Conservation (phyloP, 2,329 filamentous ascomycete genomes). For the Magnaporthiopsis poae region DNA sequence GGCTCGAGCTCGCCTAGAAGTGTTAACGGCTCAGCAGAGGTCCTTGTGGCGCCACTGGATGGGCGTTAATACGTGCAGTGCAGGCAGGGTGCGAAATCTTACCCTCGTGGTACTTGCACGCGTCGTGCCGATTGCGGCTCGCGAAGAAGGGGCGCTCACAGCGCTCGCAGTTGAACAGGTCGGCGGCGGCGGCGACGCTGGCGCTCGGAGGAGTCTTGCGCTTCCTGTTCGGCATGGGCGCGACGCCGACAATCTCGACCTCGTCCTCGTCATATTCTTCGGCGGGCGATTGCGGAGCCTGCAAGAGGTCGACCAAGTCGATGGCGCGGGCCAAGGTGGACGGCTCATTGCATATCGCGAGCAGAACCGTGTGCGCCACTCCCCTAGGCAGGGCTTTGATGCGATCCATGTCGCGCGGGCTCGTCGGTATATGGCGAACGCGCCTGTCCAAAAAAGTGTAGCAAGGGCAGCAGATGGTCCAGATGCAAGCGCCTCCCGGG, state of each 20-base stretch:
- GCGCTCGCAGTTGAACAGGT: not conserved
- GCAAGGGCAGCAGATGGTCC: not conserved
- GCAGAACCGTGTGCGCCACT: constrained; percentile 4
- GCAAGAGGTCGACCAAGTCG: not conserved
- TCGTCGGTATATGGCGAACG: not conserved
- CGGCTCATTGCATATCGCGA: constrained; percentile 5
- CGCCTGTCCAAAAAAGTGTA: not conserved
- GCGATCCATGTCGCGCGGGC: not conserved
- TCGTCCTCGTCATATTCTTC: not conserved
- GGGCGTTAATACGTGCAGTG: not conserved
- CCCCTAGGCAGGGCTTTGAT: constrained; percentile 2
- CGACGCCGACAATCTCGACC: not conserved
- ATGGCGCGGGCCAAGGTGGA: constrained; percentile 2
- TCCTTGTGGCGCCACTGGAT: not conserved
- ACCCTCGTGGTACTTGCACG: constrained; percentile 9
- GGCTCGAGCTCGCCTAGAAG: constrained; percentile 13
- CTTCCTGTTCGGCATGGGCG: not conserved
- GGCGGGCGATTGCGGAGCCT: not conserved
- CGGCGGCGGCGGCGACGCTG: not conserved
- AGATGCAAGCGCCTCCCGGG: not conserved
- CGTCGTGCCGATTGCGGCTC: constrained; percentile 10
- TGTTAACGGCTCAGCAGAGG: not conserved
- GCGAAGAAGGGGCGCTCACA: constrained; percentile 10
- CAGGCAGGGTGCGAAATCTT: not conserved
- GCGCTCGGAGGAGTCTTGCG: not conserved